Conservation (phyloP, 768 basidiomycete genomes). For the Atractiella rhizophila region DNA sequence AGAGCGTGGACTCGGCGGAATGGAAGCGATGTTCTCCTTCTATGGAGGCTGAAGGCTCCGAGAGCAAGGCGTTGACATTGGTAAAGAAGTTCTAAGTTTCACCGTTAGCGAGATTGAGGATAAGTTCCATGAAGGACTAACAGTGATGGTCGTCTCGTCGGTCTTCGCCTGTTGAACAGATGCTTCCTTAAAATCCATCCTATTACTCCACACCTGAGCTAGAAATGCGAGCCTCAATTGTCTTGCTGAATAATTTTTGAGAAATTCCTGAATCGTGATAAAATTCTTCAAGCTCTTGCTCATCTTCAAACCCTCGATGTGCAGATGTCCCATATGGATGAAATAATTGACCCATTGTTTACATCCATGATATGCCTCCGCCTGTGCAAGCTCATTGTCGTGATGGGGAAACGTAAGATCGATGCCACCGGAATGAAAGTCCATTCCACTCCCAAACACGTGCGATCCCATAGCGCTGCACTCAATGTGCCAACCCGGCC, state of each 20-base stretch:
- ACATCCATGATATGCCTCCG: conserved; percentile 75
- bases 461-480: conserved; percentile 95
- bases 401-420: conserved; percentile 99
- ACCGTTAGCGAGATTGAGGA: neutral
- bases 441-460: conserved; percentile 68
- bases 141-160: conserved; percentile 62
- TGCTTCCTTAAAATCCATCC: conserved; percentile 79
- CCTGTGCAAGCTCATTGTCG: conserved; percentile 94
- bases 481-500: conserved; percentile 98
- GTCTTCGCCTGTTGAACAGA: conserved; percentile 61
- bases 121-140: conserved; percentile 19
- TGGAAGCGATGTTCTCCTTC: conserved; percentile 26
- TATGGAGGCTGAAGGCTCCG: conserved; percentile 24
- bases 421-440: conserved; percentile 90
- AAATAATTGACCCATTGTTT: conserved; percentile 95
- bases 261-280: conserved; percentile 78
- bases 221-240: conserved; percentile 81
- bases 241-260: conserved; percentile 54
- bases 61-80: conserved; percentile 52
- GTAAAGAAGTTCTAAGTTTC: conserved; percentile 68
- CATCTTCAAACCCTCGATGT: conserved; percentile 98
- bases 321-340: conserved; percentile 88
- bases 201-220: conserved; percentile 68
- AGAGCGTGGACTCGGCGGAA: conserved; percentile 39
- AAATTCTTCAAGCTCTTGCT: conserved; percentile 98